Conservation (phyloP, 192 early-diverging fungal genomes). For the Linderina pennispora region DNA sequence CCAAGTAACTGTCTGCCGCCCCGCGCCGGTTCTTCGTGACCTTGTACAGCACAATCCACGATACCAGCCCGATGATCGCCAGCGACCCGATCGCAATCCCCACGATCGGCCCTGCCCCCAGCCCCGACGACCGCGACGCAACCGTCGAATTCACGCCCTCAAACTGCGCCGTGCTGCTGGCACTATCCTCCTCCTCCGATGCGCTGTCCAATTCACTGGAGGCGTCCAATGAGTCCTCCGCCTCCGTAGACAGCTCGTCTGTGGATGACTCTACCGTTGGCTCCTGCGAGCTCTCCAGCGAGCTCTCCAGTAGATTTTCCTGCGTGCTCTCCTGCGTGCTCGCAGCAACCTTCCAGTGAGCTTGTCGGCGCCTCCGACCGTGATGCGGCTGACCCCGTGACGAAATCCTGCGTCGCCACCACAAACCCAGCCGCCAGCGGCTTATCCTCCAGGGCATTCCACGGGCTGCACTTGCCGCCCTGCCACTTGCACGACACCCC, state of each 20-base stretch:
- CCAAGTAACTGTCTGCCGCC: neutral
- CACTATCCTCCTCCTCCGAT: too few species aligned
- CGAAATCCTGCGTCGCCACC: constrained; percentile 5
- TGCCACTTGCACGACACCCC: constrained; percentile 28
- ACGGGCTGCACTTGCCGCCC: constrained; percentile 11
- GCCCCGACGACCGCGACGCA: neutral
- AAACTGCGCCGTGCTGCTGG: constrained; percentile 1
- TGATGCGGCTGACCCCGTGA: too few species aligned
- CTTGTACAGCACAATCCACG: constrained; percentile 19
- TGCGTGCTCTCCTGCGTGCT: too few species aligned
- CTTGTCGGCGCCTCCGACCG: too few species aligned
- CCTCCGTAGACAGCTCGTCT: too few species aligned
- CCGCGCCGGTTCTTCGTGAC: neutral
- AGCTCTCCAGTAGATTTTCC: too few species aligned
- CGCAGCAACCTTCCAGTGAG: too few species aligned
- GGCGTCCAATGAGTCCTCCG: too few species aligned
- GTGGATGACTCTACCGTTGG: too few species aligned
- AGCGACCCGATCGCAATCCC: constrained; percentile 6
- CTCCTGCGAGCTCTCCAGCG: too few species aligned
- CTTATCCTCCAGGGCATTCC: constrained; percentile 12
- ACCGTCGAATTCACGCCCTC: neutral
- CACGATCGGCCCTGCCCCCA: neutral
- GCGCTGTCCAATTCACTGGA: too few species aligned
- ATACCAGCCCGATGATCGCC: constrained; percentile 12
- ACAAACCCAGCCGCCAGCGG: constrained; percentile 1